A percentile compares a stretch with the other conserved stretches of the same genome.
These are phyloP conservation scores for Aegilops speltoides DNA, from an alignment of 176 grass and related monocot species.

Conservation along the genomic window DNA sequence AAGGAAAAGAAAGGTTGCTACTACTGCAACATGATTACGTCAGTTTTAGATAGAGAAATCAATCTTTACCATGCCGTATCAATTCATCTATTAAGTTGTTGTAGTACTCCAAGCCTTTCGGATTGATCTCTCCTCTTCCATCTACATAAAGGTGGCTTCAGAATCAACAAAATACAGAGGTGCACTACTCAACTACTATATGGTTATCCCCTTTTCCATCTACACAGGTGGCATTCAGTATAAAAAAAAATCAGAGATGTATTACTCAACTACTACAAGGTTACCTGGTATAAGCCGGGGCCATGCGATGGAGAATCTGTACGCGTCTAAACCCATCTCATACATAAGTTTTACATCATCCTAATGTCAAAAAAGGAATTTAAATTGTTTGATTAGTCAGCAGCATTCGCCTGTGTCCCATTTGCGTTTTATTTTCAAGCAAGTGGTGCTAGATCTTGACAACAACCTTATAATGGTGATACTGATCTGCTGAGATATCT, in stretches of 20 bases:
- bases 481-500: slow-evolving; percentile 68
- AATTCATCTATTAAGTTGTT: slow-evolving; percentile 81
- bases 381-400: not conserved
- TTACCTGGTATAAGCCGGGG: slow-evolving; percentile 64
- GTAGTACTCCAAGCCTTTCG: slow-evolving; percentile 43
- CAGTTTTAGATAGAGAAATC: not conserved
- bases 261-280: not conserved
- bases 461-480: slow-evolving; percentile 75
- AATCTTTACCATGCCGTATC: slow-evolving; percentile 42
- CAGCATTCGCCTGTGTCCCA: not conserved
- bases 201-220: too few species aligned
- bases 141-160: not conserved
- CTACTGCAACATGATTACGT: not conserved
- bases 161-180: too few species aligned
- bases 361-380: slow-evolving; percentile 14
- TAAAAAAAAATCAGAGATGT: not conserved
- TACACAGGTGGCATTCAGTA: not conserved
- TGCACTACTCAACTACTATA: too few species aligned
- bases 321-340: slow-evolving; percentile 73
- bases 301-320: slow-evolving; percentile 87
- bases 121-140: slow-evolving; percentile 14
- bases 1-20: not conserved
- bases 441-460: too few species aligned
- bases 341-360: slow-evolving; percentile 89
- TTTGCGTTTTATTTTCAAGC: not conserved